These are phyloP conservation scores for Plicaturopsis crispa DNA, from an alignment of 768 basidiomycete genomes.

Conservation along the genomic window DNA sequence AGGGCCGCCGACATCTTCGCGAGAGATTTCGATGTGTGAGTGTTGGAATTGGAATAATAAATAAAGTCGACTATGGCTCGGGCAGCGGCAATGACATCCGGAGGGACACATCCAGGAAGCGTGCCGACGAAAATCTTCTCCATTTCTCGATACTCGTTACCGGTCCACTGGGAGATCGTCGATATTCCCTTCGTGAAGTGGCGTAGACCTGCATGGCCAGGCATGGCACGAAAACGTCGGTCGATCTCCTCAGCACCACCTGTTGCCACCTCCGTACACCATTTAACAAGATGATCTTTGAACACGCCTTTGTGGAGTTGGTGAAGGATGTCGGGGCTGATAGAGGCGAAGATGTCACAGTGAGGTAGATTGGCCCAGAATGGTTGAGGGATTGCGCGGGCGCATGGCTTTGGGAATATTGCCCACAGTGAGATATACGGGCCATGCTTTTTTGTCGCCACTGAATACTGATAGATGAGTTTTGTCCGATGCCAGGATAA, in stretches of 20 bases:
- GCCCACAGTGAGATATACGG: slow-evolving; percentile 36
- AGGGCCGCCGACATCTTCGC: slow-evolving; percentile 14
- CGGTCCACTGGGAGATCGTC: slow-evolving; percentile 15
- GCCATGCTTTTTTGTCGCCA: slow-evolving; percentile 34
- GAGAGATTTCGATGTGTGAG: slow-evolving; percentile 21
- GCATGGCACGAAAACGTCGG: slow-evolving; percentile 9
- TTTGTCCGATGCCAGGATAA: slow-evolving; percentile 41
- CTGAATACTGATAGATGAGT: slow-evolving; percentile 31
- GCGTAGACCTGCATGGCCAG: slow-evolving; percentile 8
- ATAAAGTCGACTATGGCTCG: slow-evolving; percentile 25
- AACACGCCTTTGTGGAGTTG: slow-evolving; percentile 41
- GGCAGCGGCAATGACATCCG: slow-evolving; percentile 13
- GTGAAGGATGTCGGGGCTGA: slow-evolving; percentile 37
- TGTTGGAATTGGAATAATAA: slow-evolving; percentile 19
- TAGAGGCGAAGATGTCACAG: slow-evolving; percentile 26
- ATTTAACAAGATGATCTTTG: slow-evolving; percentile 33
- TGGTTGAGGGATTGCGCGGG: slow-evolving; percentile 16
- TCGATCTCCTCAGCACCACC: slow-evolving; percentile 19
- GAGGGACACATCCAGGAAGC: slow-evolving; percentile 16
- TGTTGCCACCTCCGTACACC: slow-evolving; percentile 20
- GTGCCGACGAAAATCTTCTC: slow-evolving; percentile 23
- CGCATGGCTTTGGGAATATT: slow-evolving; percentile 33
- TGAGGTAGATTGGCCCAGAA: slow-evolving; percentile 35
- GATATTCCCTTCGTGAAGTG: slow-evolving; percentile 23
- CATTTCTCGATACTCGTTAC: slow-evolving; percentile 21